A percentile compares a stretch with the other conserved stretches of the same genome.
Conservation (phyloP, 768 basidiomycete genomes). For the Mycena chlorophos region DNA sequence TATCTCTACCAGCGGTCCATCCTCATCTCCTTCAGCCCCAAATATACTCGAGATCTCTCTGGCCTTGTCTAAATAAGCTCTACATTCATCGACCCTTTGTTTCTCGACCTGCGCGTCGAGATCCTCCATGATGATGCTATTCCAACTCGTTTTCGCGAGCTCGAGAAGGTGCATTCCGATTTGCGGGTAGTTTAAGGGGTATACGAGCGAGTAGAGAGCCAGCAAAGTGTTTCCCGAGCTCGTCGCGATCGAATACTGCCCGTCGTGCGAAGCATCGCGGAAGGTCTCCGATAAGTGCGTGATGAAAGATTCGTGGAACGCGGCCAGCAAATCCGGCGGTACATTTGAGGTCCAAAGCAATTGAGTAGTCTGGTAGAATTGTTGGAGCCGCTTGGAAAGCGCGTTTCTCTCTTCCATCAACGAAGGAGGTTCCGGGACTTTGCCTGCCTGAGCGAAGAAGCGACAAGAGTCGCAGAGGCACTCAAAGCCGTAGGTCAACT, state of each 20-base stretch:
- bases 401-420: conserved; percentile 31
- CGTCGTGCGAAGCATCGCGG: conserved; percentile 70
- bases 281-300: conserved; percentile 60
- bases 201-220: conserved; percentile 67
- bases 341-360: conserved; percentile 27
- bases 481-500: conserved; percentile 65
- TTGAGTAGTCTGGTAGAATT: conserved; percentile 38
- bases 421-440: conserved; percentile 41
- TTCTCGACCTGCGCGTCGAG: conserved; percentile 19
- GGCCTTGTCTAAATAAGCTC: conserved; percentile 42
- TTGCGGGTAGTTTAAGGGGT: conserved; percentile 79
- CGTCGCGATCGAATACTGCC: conserved; percentile 52
- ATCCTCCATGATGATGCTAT: conserved; percentile 46
- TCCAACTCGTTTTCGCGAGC: conserved; percentile 78
- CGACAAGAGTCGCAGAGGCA: conserved; percentile 63
- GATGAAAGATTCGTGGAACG: conserved; percentile 62
- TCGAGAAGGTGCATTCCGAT: conserved; percentile 78
- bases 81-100: conserved; percentile 30
- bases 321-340: conserved; percentile 32
- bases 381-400: conserved; percentile 35
- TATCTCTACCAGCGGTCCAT: conserved; percentile 60
- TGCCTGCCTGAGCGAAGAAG: conserved; percentile 39
- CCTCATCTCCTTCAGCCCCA: conserved; percentile 63
- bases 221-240: conserved; percentile 57
- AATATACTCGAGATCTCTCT: conserved; percentile 44